These are phyloP conservation scores for Rhododendron simsii DNA, from an alignment of 148 eudicot species.

Conservation along the genomic window DNA sequence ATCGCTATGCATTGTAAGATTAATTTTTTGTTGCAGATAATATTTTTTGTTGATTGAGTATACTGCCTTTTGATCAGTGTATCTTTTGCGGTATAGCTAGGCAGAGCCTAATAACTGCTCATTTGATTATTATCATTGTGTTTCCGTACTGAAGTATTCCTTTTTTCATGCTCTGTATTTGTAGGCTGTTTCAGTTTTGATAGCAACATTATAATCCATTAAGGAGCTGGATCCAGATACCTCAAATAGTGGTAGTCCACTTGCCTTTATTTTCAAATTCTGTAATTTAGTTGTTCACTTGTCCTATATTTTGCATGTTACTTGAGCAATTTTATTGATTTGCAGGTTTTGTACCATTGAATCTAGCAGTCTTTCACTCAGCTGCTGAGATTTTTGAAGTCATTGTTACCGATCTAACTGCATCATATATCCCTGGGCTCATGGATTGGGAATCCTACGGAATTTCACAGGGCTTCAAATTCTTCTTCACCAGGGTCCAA, in stretches of 20 bases:
- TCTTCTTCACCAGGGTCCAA: conserved; percentile 95
- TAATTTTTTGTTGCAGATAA: not conserved
- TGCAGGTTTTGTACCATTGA: conserved; percentile 71
- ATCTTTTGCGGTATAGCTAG: not conserved
- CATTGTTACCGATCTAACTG: conserved; percentile 76
- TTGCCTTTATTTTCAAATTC: not conserved
- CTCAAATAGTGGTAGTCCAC: conserved; percentile 47
- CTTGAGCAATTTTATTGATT: conserved; percentile 4
- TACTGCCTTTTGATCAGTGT: not conserved
- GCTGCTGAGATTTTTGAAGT: conserved; percentile 94
- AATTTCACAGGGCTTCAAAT: conserved; percentile 74
- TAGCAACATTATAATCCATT: conserved; percentile 75
- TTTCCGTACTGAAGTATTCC: not conserved
- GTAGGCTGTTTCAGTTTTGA: conserved; percentile 75
- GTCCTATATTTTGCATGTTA: not conserved
- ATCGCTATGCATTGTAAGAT: not conserved
- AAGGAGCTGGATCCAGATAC: conserved; percentile 68
- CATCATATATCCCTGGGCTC: conserved; percentile 61
- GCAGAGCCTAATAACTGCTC: not conserved
- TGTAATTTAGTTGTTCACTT: not conserved
- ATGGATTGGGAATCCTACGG: conserved; percentile 88
- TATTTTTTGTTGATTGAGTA: not conserved
- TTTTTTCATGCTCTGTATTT: conserved; percentile 7
- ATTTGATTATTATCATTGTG: not conserved
- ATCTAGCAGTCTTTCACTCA: conserved; percentile 92